Base-by-base conservation (phyloP, 768 basidiomycete genomes). In the Psilocybe subaeruginosa region DNA sequence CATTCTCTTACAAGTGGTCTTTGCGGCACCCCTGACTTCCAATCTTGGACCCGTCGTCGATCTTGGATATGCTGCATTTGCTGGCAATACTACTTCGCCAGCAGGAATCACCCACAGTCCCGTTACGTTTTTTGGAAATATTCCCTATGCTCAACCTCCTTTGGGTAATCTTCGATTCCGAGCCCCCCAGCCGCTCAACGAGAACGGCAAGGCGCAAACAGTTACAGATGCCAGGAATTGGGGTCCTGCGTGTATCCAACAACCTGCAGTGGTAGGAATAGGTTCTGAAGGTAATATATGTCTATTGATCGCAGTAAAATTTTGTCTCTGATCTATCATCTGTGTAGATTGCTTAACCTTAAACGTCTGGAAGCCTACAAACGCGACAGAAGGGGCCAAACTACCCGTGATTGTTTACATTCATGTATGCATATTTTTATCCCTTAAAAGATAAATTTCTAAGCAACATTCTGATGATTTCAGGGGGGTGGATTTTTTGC, bases 91-190 rank as follows among this genome's bases (percentile, higher is more conserved):
- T 2, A 77, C 78, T 2, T 74, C 78, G 16, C 76, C 78, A 5
- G 60, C 73, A 7, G 80, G 80, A 3, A 31, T 70, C 5, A 33
- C 48, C 8, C 69, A 76, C 51, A 73, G 76, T 3, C 70, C 77
- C 11, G 81, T 65, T 19, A 56, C 64, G 4, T 65, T 48, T 65
- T 83, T 70, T 64, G 61, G 69, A 75, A 80, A 77, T 29, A 82
- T 86, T 43, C 84, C 83, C 4, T 85, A 75, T 62, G 85, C 82
- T 17, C 76, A 85, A 58, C 79, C 84, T 4, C 85, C 85, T 8
- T 52, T 84, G 23, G 82, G 82, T 0, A 58, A 74, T 35, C 66
- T 82, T 27, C 76, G 84, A 33, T 77, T 85, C 62, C 72, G 77
- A 39, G 74, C 76, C 3, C 78, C 82, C 3, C 73, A 83, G 1